These are phyloP conservation scores for Curvularia spicifera DNA, from an alignment of 2,329 filamentous ascomycete species.

Conservation along the genomic window DNA sequence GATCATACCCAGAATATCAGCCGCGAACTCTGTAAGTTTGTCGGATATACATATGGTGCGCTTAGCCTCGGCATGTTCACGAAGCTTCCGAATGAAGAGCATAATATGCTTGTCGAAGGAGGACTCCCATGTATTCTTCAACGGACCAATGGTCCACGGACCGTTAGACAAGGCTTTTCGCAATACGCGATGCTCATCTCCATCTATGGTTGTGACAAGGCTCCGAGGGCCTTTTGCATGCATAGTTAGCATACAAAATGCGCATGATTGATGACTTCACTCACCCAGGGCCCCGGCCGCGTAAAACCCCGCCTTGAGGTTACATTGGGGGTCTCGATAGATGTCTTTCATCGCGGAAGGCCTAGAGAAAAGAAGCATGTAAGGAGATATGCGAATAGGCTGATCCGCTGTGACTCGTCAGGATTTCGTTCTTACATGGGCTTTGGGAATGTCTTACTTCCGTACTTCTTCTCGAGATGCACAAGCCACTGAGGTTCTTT, in stretches of 20 bases:
- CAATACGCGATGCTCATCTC: slow-evolving; percentile 43
- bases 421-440: neutral
- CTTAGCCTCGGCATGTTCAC: slow-evolving; percentile 31
- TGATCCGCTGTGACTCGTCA: slow-evolving; percentile 28
- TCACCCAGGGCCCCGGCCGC: slow-evolving; percentile 40
- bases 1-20: slow-evolving; percentile 53
- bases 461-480: slow-evolving; percentile 39
- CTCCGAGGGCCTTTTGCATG: slow-evolving; percentile 40
- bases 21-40: slow-evolving; percentile 51
- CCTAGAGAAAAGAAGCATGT: slow-evolving; percentile 47
- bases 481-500: slow-evolving; percentile 41
- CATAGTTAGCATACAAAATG: neutral
- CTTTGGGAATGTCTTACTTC: slow-evolving; percentile 28
- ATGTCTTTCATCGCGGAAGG: slow-evolving; percentile 50
- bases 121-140: slow-evolving; percentile 51
- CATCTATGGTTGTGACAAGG: slow-evolving; percentile 45
- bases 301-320: slow-evolving; percentile 47
- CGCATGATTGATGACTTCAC: neutral
- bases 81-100: slow-evolving; percentile 45
- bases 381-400: slow-evolving; percentile 51
- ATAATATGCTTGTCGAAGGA: slow-evolving; percentile 47
- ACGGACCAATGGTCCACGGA: slow-evolving; percentile 48
- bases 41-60: slow-evolving; percentile 44
- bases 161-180: slow-evolving; percentile 49
- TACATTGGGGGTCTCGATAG: slow-evolving; percentile 50